Evolutionary conservation across 305 asterid species (phyloP).

Genomic region (Fraxinus nigra): DNA sequence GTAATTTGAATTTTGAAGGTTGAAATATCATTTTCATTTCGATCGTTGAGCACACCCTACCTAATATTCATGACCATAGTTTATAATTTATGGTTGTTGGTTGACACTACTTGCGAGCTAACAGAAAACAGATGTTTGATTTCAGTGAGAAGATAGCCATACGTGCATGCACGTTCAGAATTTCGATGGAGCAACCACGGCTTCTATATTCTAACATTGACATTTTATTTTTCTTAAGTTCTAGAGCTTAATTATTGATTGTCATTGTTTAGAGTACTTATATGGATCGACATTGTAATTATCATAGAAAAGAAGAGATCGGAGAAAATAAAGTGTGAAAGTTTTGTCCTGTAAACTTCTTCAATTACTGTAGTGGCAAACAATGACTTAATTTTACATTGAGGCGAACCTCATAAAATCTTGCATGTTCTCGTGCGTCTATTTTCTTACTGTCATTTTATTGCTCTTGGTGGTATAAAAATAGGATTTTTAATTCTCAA

Average conservation of each 20-base stretch:
- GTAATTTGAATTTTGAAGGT: not conserved
- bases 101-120: not conserved
- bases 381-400: no score
- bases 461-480: not conserved
- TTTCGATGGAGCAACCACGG: not conserved
- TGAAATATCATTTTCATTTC: not conserved
- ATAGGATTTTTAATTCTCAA: no score
- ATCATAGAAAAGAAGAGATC: not conserved
- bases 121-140: not conserved
- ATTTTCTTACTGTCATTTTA: no score
- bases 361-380: not conserved
- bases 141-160: not conserved
- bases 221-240: not conserved
- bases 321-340: not conserved
- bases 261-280: not conserved
- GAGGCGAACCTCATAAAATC: not conserved
- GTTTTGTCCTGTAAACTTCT: not conserved
- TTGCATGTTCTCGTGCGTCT: no score
- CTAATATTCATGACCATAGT: not conserved
- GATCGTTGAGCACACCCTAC: not conserved
- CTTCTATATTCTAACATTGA: not conserved
- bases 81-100: not conserved
- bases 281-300: not conserved
- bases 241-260: not conserved
- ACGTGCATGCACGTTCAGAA: not conserved